Conservation (phyloP, 164 flowering plant species). For the Umbellularia californica region DNA sequence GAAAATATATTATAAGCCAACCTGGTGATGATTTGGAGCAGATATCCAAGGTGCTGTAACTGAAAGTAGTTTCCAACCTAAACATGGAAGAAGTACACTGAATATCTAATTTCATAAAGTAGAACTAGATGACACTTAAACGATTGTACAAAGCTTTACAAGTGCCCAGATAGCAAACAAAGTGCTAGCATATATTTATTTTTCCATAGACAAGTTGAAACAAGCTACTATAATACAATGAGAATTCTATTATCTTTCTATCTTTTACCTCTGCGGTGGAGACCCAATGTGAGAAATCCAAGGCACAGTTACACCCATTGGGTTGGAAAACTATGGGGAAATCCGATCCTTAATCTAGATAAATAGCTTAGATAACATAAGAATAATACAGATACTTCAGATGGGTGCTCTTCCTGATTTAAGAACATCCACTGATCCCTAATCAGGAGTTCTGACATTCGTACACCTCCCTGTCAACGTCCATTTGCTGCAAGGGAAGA, state of each 20-base stretch:
- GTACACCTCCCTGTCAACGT: not conserved
- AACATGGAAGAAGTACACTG: too few relatives aligned
- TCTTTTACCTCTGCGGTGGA: not conserved
- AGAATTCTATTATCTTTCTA: not conserved
- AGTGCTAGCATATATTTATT: not conserved
- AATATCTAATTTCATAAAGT: too few relatives aligned
- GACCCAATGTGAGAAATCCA: not conserved
- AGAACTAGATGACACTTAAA: too few relatives aligned
- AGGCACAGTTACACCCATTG: not conserved
- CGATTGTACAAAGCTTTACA: not conserved
- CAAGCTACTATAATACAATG: not conserved
- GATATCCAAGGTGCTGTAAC: too few relatives aligned
- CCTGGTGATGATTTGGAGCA: too few relatives aligned
- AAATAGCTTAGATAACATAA: not conserved
- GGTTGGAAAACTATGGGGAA: not conserved
- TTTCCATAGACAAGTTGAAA: not conserved
- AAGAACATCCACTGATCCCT: not conserved
- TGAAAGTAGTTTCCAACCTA: too few relatives aligned
- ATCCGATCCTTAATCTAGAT: not conserved
- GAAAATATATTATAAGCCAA: too few relatives aligned
- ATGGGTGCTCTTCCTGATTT: not conserved
- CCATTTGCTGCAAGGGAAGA: not conserved
- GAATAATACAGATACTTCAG: slow-evolving; percentile 2
- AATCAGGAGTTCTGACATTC: not conserved
- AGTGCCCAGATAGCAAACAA: not conserved